A percentile compares a stretch with the other conserved stretches of the same genome.
phyloP scores from a whole-genome alignment of 768 basidiomycete species.

The Boletus reticulatus region DNA sequence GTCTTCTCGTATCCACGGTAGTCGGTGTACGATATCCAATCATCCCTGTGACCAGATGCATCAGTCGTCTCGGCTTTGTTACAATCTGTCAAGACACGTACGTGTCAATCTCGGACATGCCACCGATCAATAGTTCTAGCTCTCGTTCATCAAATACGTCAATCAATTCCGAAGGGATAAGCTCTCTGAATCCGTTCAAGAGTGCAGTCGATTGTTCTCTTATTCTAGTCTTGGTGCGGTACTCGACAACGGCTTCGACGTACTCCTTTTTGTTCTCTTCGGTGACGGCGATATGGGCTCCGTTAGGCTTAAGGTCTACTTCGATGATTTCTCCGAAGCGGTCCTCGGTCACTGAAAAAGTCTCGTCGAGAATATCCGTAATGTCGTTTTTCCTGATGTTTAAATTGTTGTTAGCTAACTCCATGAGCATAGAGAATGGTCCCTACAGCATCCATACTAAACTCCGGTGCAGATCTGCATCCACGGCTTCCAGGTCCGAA shows the following conservation, averaged over 20 bases:
- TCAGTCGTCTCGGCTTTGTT: background rate
- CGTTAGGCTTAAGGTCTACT: conserved; percentile 63
- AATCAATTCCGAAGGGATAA: conserved; percentile 80
- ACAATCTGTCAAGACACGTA: conserved; percentile 31
- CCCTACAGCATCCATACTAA: conserved; percentile 75
- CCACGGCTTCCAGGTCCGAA: conserved; percentile 66
- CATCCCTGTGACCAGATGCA: conserved; percentile 49
- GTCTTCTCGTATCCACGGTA: conserved; percentile 86
- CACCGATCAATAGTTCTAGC: conserved; percentile 85
- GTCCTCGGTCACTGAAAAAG: conserved; percentile 69
- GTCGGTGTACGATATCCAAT: conserved; percentile 93
- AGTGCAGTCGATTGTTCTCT: conserved; percentile 84
- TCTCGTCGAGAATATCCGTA: conserved; percentile 70
- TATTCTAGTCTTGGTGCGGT: conserved; percentile 79
- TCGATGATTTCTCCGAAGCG: conserved; percentile 72
- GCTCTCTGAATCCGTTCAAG: conserved; percentile 80
- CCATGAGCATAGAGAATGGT: background rate
- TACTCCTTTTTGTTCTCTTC: conserved; percentile 79
- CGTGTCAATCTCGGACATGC: conserved; percentile 92
- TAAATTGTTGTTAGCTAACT: background rate
- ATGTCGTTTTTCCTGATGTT: conserved; percentile 66
- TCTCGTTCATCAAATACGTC: conserved; percentile 92
- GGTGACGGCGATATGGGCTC: conserved; percentile 60
- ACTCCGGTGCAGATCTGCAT: conserved; percentile 66
- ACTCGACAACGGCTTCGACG: conserved; percentile 73